Percentiles rank a stretch among this genome's conserved stretches.
phyloP scores from a whole-genome alignment of 768 basidiomycete genomes.

The Collybia mongolica region DNA sequence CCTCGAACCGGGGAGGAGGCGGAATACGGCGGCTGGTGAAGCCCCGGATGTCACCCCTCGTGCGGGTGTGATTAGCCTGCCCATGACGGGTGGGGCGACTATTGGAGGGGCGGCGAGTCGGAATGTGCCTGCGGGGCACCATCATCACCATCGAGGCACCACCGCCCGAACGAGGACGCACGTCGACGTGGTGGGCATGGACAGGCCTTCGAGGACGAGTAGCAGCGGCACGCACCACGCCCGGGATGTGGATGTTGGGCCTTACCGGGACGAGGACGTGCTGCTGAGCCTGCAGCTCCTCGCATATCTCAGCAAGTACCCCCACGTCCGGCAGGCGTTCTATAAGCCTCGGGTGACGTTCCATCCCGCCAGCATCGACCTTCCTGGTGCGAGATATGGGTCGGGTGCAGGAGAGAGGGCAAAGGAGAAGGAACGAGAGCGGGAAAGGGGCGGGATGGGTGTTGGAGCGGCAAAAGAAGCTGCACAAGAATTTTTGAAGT shows the following conservation, averaged over 20 bases:
- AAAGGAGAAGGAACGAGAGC: conserved; percentile 29
- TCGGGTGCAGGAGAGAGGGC: conserved; percentile 3
- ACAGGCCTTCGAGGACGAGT: conserved; percentile 5
- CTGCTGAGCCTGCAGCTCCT: conserved; percentile 87
- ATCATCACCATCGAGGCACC: conserved; percentile 23
- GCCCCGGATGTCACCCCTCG: conserved; percentile 64
- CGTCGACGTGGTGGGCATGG: conserved; percentile 2
- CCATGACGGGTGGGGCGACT: conserved; percentile 21
- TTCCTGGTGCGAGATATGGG: conserved; percentile 31
- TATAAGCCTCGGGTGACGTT: conserved; percentile 86
- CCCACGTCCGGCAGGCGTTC: conserved; percentile 94
- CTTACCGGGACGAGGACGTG: conserved; percentile 94
- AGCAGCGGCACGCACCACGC: conserved; percentile 1
- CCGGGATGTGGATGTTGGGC: conserved; percentile 40
- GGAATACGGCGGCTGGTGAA: conserved; percentile 17
- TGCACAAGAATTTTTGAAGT: conserved; percentile 41
- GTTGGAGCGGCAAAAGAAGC: conserved; percentile 5
- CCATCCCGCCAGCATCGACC: conserved; percentile 65
- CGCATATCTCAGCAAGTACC: conserved; percentile 96
- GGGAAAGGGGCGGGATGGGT: conserved; percentile 8
- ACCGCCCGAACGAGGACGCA: conserved; percentile 21
- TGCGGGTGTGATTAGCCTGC: conserved; percentile 57
- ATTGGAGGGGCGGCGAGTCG: not conserved
- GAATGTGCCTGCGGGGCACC: conserved; percentile 1
- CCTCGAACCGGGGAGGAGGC: conserved; percentile 21